These are phyloP conservation scores for Xanthoconium stramineum DNA, from an alignment of 768 basidiomycete species.

Conservation along the genomic window DNA sequence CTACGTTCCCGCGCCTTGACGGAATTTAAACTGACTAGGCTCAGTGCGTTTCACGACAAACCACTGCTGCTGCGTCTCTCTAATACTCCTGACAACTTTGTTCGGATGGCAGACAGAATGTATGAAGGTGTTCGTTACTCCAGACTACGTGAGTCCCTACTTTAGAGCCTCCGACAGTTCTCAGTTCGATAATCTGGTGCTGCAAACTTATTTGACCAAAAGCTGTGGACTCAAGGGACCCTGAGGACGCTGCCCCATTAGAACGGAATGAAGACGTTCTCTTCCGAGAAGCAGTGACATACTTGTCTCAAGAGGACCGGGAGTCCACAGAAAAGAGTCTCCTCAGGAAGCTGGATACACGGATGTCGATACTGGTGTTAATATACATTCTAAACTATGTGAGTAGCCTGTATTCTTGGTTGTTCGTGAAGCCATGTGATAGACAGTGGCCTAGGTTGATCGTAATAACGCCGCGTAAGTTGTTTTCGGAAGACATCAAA, in stretches of 20 bases:
- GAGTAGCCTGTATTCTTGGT: conserved; percentile 8
- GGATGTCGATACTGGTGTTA: conserved; percentile 35
- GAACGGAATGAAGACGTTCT: not conserved
- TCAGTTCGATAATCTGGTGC: too few relatives aligned
- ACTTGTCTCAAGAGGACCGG: conserved; percentile 21
- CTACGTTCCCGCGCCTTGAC: too few relatives aligned
- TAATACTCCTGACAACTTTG: too few relatives aligned
- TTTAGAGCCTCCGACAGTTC: not conserved
- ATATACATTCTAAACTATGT: conserved; percentile 38
- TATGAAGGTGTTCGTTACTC: too few relatives aligned
- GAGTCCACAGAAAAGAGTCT: conserved; percentile 41
- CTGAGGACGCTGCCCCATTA: not conserved
- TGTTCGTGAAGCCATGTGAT: not conserved
- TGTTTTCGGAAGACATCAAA: not conserved
- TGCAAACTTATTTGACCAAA: not conserved
- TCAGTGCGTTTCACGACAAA: too few relatives aligned
- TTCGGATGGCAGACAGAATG: too few relatives aligned
- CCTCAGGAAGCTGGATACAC: conserved; percentile 33
- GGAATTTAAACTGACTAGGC: too few relatives aligned
- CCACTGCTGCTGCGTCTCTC: too few relatives aligned
- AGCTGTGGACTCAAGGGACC: conserved; percentile 6
- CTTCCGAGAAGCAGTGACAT: not conserved
- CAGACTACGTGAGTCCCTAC: conserved; percentile 12
- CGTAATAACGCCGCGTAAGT: conserved; percentile 67
- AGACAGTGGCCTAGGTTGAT: conserved; percentile 46